Conservation (phyloP, 345 rosid genomes). For the Triadica sebifera region DNA sequence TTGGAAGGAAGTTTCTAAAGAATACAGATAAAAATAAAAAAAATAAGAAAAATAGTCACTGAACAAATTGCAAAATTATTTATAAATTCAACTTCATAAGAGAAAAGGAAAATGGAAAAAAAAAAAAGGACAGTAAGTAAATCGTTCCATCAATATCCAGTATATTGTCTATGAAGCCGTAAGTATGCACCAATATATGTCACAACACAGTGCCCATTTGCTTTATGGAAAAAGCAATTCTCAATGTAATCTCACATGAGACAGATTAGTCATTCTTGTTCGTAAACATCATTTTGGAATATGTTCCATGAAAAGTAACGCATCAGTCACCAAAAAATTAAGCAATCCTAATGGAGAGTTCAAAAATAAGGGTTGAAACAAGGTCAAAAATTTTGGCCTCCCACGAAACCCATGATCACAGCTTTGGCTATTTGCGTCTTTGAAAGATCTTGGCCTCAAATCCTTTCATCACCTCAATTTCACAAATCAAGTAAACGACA, state of each 20-base stretch:
- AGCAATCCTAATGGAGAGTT: too few relatives aligned
- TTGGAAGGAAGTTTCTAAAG: constrained; percentile 41
- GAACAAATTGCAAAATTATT: background rate
- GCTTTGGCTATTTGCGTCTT: background rate
- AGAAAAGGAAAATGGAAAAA: background rate
- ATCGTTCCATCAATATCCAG: too few relatives aligned
- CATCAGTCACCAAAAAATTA: too few relatives aligned
- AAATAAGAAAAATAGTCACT: background rate
- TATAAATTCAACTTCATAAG: background rate
- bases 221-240: background rate
- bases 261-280: too few relatives aligned
- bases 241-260: background rate
- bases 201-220: background rate
- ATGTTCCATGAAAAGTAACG: too few relatives aligned
- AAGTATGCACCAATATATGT: background rate
- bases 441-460: background rate
- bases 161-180: background rate
- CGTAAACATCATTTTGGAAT: too few relatives aligned
- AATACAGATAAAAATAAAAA: background rate
- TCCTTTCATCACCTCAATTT: background rate
- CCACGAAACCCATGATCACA: background rate
- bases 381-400: background rate
- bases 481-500: too few relatives aligned
- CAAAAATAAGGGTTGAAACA: too few relatives aligned
- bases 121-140: too few relatives aligned